Evolutionary conservation across 306 rosid genomes (phyloP), one percentile per base, ranked within the genome.

Genomic region (Hylodesmum podocarpum): DNA sequence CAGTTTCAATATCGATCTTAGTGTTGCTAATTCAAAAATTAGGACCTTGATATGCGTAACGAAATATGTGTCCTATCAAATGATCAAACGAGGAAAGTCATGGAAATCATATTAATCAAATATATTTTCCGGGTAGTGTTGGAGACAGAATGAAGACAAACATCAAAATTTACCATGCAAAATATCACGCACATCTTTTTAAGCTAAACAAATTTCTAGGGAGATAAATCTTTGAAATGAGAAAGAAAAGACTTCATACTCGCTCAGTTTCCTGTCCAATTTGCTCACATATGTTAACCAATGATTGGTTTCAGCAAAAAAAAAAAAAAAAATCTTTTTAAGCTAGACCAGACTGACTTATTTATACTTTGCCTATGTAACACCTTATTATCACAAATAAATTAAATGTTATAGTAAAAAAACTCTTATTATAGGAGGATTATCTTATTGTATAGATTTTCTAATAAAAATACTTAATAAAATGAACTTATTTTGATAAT

Each of bases 11-110:
- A 58, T 58, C 40, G 13, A 70, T 61, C 76, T 44, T 54, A 43
- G 73, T 36, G 62, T 31, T 31, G 75, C 11, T 73, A 54, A 36
- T 67, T 75, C 76, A 78, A 78, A 80, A 80, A 83, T 85, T 78
- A 80, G 75, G 82, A 73, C 39, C 75, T 76, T 72, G 18, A 63
- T 72, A 11, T 50, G 54, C 33, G 51, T 47, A 66, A 76, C 53
- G 33, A 83, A 54, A 67, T 34, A 27, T 53, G 36, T 69, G 84
- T 86, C 87, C 78, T 70, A 84, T 84, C 86, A 82, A 75, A 86
- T 77, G 46, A 77, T 66, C 75, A 25, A 65, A 67, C 78, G 34
- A 28, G 12, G 53, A 81, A 83, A 72, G 65, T 62, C 80, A 81
- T 78, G n/a, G 47, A 47, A 72, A 61, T 33, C 72, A 61, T 61